These are phyloP conservation scores for Suillus lakei DNA, from an alignment of 768 basidiomycete genomes.

Conservation along the genomic window DNA sequence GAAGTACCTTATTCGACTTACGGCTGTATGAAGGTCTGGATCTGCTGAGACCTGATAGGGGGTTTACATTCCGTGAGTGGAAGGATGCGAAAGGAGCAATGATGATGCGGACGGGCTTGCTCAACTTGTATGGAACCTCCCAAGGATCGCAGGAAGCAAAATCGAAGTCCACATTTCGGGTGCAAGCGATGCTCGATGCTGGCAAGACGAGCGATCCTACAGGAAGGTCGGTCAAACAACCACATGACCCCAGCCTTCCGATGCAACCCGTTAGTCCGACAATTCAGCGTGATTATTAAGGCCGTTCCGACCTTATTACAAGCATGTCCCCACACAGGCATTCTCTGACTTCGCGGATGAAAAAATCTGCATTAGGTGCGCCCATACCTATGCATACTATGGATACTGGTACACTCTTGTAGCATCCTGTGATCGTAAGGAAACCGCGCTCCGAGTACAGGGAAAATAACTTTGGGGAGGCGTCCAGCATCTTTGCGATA, in stretches of 20 bases:
- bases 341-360: constrained; percentile 80
- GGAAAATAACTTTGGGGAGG: constrained; percentile 60
- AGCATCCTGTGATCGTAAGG: constrained; percentile 71
- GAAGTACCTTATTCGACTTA: constrained; percentile 33
- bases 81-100: constrained; percentile 1
- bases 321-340: constrained; percentile 66
- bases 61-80: constrained; percentile 10
- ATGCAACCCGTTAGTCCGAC: constrained; percentile 2
- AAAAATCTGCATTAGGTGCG: constrained; percentile 82
- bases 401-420: constrained; percentile 65
- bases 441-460: constrained; percentile 78
- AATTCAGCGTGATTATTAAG: constrained; percentile 2
- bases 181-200: constrained; percentile 66
- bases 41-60: constrained; percentile 62
- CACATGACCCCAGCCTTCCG: constrained; percentile 80
- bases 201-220: constrained; percentile 83
- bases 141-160: constrained; percentile 51
- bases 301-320: constrained; percentile 47
- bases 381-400: constrained; percentile 88
- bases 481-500: constrained; percentile 66
- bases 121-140: constrained; percentile 63
- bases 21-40: constrained; percentile 51
- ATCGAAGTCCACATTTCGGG: constrained; percentile 79
- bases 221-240: constrained; percentile 66
- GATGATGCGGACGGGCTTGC: constrained; percentile 55